These are phyloP conservation scores for Lunasporangiospora selenospora DNA, from an alignment of 192 early-diverging fungal genomes.

Conservation along the genomic window DNA sequence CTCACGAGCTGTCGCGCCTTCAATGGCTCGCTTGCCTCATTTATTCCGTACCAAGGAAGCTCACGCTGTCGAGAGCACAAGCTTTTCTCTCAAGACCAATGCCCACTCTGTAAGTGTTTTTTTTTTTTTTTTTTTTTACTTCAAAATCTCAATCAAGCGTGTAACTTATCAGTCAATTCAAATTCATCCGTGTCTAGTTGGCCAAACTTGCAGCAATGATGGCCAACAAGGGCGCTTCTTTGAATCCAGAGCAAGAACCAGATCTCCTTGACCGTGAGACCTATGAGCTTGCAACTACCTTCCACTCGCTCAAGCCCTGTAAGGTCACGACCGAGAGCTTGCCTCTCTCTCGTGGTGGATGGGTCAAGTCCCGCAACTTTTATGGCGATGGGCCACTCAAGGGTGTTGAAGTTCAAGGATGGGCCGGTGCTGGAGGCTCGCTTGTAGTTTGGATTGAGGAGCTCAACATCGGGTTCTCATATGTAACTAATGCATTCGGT, in stretches of 20 bases:
- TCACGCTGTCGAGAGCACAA: slow-evolving; percentile 28
- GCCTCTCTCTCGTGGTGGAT: slow-evolving; percentile 53
- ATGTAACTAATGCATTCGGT: slow-evolving; percentile 62
- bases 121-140: not conserved
- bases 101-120: slow-evolving; percentile 39
- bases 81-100: slow-evolving; percentile 41
- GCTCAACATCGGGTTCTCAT: slow-evolving; percentile 62
- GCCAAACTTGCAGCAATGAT: slow-evolving; percentile 39
- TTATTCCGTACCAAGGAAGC: slow-evolving; percentile 23
- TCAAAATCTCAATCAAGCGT: no score
- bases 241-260: slow-evolving; percentile 29
- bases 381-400: slow-evolving; percentile 18
- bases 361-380: slow-evolving; percentile 24
- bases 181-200: slow-evolving; percentile 8
- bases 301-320: slow-evolving; percentile 5
- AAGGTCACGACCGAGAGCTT: slow-evolving; percentile 25
- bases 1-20: slow-evolving; percentile 1
- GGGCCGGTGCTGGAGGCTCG: slow-evolving; percentile 72
- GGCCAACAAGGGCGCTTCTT: slow-evolving; percentile 47
- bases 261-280: slow-evolving; percentile 10
- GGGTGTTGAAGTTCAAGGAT: slow-evolving; percentile 56
- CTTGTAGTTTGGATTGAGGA: slow-evolving; percentile 63
- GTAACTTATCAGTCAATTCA: no score
- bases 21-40: slow-evolving; percentile 13
- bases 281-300: slow-evolving; percentile 32